Evolutionary conservation across 352 stramenopile species (phyloP).

Genomic region (Globisporangium middletonii): DNA sequence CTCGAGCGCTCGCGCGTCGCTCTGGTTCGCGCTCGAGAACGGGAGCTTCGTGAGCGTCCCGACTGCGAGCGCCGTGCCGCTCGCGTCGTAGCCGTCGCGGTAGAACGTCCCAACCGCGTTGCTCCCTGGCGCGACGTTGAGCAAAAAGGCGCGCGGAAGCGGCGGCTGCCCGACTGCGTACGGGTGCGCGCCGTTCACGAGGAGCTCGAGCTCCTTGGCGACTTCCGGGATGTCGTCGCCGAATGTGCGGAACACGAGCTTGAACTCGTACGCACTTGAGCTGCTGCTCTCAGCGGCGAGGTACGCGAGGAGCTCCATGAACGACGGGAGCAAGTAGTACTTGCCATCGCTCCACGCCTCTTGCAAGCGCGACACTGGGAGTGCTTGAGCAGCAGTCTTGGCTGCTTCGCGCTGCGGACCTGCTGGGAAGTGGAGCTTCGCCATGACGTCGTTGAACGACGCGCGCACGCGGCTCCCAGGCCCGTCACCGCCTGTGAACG

Average conservation of each 20-base stretch:
- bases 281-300: constrained; percentile 18
- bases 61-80: constrained; percentile 54
- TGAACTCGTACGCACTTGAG: constrained; percentile 28
- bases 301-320: constrained; percentile 60
- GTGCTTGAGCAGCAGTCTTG: constrained; percentile 28
- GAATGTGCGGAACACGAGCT: constrained; percentile 78
- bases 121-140: constrained; percentile 27
- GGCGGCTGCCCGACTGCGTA: constrained; percentile 22
- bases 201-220: constrained; percentile 61
- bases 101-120: constrained; percentile 61
- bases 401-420: constrained; percentile 41
- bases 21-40: constrained; percentile 38
- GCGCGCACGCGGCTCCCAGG: constrained; percentile 34
- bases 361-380: constrained; percentile 50
- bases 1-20: constrained; percentile 16
- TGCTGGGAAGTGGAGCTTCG: constrained; percentile 61
- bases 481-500: constrained; percentile 48
- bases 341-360: constrained; percentile 62
- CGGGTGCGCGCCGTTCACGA: constrained; percentile 62
- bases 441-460: constrained; percentile 71
- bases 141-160: constrained; percentile 42
- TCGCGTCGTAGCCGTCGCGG: constrained; percentile 48
- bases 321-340: constrained; percentile 84
- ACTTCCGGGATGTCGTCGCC: constrained; percentile 75
- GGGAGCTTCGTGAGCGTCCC: constrained; percentile 58